A percentile compares a stretch with the other conserved stretches of the same genome.
These are phyloP conservation scores for Talaromyces liani DNA, from an alignment of 495 filamentous ascomycete genomes.

Conservation along the genomic window DNA sequence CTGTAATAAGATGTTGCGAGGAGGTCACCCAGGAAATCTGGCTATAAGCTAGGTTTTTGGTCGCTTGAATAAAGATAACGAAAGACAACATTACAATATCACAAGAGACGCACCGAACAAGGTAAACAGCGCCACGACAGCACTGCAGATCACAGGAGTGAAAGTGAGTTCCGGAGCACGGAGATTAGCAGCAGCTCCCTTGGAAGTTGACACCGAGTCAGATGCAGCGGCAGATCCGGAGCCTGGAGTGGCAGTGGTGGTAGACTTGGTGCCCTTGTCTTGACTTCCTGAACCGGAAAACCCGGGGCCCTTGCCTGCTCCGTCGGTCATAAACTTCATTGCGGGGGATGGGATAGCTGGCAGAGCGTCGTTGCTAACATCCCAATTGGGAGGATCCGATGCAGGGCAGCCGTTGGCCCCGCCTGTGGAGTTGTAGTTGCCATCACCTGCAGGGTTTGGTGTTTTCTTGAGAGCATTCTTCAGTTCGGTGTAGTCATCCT, in stretches of 20 bases:
- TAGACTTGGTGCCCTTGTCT: slow-evolving; percentile 54
- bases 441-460: slow-evolving; percentile 61
- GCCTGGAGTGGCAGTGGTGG: slow-evolving; percentile 54
- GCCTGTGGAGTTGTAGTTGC: slow-evolving; percentile 66
- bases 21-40: background rate
- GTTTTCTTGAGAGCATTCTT: slow-evolving; percentile 56
- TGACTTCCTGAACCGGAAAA: slow-evolving; percentile 68
- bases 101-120: slow-evolving; percentile 56
- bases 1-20: too few species aligned
- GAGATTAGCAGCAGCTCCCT: slow-evolving; percentile 38
- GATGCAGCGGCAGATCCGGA: slow-evolving; percentile 39
- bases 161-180: slow-evolving; percentile 40
- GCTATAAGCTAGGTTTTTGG: background rate
- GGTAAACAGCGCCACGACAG: slow-evolving; percentile 50
- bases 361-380: slow-evolving; percentile 58
- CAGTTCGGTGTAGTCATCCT: slow-evolving; percentile 61
- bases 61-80: background rate
- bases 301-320: slow-evolving; percentile 66
- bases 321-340: slow-evolving; percentile 59
- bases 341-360: slow-evolving; percentile 69
- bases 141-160: slow-evolving; percentile 45
- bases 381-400: slow-evolving; percentile 57
- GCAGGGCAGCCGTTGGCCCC: slow-evolving; percentile 61
- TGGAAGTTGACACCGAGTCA: slow-evolving; percentile 28
- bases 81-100: slow-evolving; percentile 21